Conservation (phyloP, 441 rosid species). For the Populus trichocarpa region DNA sequence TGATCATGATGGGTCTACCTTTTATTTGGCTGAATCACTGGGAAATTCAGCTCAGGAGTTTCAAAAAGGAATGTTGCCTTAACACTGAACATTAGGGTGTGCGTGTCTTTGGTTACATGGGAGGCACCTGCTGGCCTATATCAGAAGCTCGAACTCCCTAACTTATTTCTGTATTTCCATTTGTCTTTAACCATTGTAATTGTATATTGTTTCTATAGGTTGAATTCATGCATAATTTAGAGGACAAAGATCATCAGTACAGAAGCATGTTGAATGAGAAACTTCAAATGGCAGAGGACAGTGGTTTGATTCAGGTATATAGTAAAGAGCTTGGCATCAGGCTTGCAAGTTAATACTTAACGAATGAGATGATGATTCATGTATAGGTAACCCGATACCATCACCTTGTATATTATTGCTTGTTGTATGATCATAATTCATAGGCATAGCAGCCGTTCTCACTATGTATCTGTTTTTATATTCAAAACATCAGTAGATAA, state of each 20-base stretch:
- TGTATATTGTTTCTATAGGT: conserved; percentile 39
- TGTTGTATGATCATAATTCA: not conserved
- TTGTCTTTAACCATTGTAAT: not conserved
- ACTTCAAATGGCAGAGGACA: conserved; percentile 47
- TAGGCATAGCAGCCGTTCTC: not conserved
- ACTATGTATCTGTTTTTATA: not conserved
- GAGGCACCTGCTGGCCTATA: not conserved
- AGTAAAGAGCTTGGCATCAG: conserved; percentile 50
- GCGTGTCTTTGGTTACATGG: not conserved
- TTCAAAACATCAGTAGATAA: not conserved
- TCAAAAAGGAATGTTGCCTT: not conserved
- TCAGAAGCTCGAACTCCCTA: not conserved
- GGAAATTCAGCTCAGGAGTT: not conserved
- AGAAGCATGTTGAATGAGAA: conserved; percentile 56
- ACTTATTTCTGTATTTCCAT: not conserved
- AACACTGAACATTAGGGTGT: not conserved
- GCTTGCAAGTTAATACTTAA: conserved; percentile 30
- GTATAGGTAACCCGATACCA: not conserved
- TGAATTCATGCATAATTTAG: conserved; percentile 68
- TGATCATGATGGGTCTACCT: not conserved
- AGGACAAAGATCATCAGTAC: conserved; percentile 63
- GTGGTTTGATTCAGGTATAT: conserved; percentile 53
- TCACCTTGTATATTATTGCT: not conserved
- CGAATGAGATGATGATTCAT: not conserved
- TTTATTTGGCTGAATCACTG: too few species aligned